Evolutionary conservation across 108 stramenopile species (phyloP), one percentile per base, ranked within the genome.

Genomic region (Skeletonema potamos): DNA sequence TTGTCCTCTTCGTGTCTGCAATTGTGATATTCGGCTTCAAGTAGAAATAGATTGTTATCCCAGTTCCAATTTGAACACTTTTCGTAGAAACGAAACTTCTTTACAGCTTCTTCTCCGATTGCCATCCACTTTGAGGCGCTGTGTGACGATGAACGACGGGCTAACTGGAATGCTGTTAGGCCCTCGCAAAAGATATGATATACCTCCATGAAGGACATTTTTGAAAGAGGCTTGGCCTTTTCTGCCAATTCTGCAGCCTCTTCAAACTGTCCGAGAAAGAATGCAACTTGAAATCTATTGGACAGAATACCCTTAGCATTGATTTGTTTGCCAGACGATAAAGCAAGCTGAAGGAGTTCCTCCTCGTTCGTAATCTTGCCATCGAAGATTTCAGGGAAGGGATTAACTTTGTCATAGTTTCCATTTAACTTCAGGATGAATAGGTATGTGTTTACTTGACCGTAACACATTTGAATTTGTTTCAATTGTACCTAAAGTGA

Each of bases 61-160:
- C 27, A 48, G 54, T 71, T 71, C 70, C 70, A 71, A 10, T n/a
- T 30, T 3, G 65, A 66, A 46, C 20, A 54, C 22, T 46, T 13
- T 18, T 27, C 44, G 8, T 26, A 66, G 20, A 39, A 43, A 43
- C 26, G 26, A 30, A 48, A 44, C 13, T 27, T 66, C 18, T 6
- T 6, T 6, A 51, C 24, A 12, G 29, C 22, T 27, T 22, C 39
- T 32, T 59, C 58, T 30, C 65, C 34, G 32, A 48, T 15, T 28
- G 13, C 12, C 29, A 46, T 28, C 65, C 26, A 51, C 28, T 26
- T 51, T 0, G 27, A 22, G 13, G 39, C 28, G 24, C 7, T 33
- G 10, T n/a, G 33, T 66, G 28, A 18, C 48, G 29, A 44, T 43
- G 48, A 51, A 22, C 24, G 24, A 33, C 65, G 34, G 27, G 24